Percentiles rank a stretch among this genome's conserved stretches.
Evolutionary conservation across 331 rosid genomes (phyloP).

Genomic region (Arachis monticola): DNA sequence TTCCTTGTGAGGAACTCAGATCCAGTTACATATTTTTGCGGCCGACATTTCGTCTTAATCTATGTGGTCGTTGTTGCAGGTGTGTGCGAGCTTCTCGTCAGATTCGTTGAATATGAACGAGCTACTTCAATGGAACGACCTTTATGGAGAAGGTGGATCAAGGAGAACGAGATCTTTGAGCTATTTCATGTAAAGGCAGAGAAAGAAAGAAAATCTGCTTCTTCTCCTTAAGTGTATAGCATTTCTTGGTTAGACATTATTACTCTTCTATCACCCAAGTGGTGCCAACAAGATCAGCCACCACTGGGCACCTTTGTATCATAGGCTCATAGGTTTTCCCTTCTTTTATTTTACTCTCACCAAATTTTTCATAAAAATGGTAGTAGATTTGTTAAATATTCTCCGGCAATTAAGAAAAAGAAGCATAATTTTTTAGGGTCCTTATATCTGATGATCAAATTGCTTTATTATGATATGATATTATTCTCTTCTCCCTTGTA

Average conservation of each 20-base stretch:
- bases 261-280: slow-evolving; percentile 41
- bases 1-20: too few relatives aligned
- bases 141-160: slow-evolving; percentile 96
- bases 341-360: slow-evolving; percentile 1
- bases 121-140: slow-evolving; percentile 91
- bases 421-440: slow-evolving; percentile 17
- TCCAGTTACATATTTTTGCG: neutral
- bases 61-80: slow-evolving; percentile 45
- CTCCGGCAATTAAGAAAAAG: slow-evolving; percentile 12
- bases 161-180: slow-evolving; percentile 80
- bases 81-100: slow-evolving; percentile 93
- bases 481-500: too few relatives aligned
- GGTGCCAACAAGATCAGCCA: slow-evolving; percentile 40
- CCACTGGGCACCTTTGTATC: slow-evolving; percentile 39
- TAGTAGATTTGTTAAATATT: slow-evolving; percentile 16
- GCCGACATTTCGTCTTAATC: neutral
- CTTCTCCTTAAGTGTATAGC: slow-evolving; percentile 51
- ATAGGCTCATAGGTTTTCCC: slow-evolving; percentile 42
- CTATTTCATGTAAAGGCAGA: slow-evolving; percentile 78
- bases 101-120: slow-evolving; percentile 88
- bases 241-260: slow-evolving; percentile 34
- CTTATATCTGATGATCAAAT: slow-evolving; percentile 9
- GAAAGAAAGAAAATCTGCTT: neutral
- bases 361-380: slow-evolving; percentile 32
- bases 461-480: too few relatives aligned